These are phyloP conservation scores for Thymus quinquecostatus DNA, from an alignment of 257 asterid genomes.

Conservation along the genomic window DNA sequence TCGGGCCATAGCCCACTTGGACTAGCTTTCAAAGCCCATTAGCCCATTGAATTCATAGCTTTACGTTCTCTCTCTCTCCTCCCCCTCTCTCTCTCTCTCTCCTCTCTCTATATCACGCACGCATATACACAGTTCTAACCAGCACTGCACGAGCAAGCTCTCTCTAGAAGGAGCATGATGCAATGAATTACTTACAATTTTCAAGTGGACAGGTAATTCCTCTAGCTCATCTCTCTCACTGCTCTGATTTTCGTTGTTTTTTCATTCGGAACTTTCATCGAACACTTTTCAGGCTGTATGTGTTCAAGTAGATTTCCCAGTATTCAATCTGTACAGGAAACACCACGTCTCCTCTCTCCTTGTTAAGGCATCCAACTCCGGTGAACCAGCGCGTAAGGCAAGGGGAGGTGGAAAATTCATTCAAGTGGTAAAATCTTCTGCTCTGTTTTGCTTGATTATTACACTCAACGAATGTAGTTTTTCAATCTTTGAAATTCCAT, in stretches of 20 bases:
- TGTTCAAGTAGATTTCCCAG: conserved; percentile 28
- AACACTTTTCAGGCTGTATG: conserved; percentile 31
- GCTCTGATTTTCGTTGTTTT: conserved; percentile 4
- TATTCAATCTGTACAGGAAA: conserved; percentile 24
- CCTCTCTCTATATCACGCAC: neutral
- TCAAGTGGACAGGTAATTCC: conserved; percentile 21
- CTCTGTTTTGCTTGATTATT: conserved; percentile 13
- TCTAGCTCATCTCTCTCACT: neutral
- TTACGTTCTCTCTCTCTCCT: no score
- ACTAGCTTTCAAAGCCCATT: no score
- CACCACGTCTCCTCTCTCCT: conserved; percentile 27
- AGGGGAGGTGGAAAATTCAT: conserved; percentile 15
- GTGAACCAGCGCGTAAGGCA: conserved; percentile 41
- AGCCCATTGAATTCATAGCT: no score
- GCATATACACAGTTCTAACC: neutral
- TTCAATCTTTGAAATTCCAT: neutral
- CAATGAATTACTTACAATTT: conserved; percentile 14
- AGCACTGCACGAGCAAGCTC: neutral
- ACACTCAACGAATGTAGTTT: neutral
- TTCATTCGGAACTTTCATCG: conserved; percentile 7
- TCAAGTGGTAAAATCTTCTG: neutral
- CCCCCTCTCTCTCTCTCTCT: neutral
- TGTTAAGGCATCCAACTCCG: conserved; percentile 28
- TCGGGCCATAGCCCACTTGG: no score
- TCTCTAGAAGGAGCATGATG: neutral